Percentiles rank a stretch among this genome's conserved stretches.
phyloP scores from a whole-genome alignment of 495 filamentous ascomycete genomes.

The Lasiosphaeris hirsuta region DNA sequence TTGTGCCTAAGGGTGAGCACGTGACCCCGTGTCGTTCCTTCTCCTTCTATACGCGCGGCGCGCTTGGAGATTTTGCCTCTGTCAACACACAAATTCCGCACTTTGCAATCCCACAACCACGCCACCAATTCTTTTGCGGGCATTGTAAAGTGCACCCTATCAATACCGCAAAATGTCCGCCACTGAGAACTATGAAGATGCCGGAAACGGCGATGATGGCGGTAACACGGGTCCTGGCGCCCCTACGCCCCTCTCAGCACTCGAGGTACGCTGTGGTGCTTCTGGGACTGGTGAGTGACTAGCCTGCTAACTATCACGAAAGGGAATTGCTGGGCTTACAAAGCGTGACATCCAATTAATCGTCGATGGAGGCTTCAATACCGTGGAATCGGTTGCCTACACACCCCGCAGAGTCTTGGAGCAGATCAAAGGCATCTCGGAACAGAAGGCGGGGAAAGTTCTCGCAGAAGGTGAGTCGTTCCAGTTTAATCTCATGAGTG shows the following conservation, averaged over 20 bases:
- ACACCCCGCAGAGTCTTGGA: conserved; percentile 84
- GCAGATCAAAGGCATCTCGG: conserved; percentile 95
- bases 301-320: conserved; percentile 2
- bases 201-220: conserved; percentile 41
- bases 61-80: conserved; percentile 3
- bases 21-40: conserved; percentile 9
- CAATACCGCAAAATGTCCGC: conserved; percentile 25
- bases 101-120: neutral
- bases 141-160: neutral
- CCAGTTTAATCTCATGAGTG: neutral
- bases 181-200: conserved; percentile 42
- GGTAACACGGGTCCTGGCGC: conserved; percentile 77
- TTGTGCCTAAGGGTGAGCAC: neutral
- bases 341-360: conserved; percentile 90
- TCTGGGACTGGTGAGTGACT: too few relatives aligned
- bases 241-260: conserved; percentile 79
- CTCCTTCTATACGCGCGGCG: neutral
- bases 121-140: neutral
- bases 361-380: conserved; percentile 88
- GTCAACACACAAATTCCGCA: conserved; percentile 11
- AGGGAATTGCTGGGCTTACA: conserved; percentile 83
- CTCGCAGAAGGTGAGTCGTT: conserved; percentile 70
- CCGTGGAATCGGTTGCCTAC: conserved; percentile 92
- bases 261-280: conserved; percentile 64
- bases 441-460: conserved; percentile 93